Base-by-base conservation (phyloP, 495 filamentous ascomycete genomes). In the Aspergillus bertholletiae region DNA sequence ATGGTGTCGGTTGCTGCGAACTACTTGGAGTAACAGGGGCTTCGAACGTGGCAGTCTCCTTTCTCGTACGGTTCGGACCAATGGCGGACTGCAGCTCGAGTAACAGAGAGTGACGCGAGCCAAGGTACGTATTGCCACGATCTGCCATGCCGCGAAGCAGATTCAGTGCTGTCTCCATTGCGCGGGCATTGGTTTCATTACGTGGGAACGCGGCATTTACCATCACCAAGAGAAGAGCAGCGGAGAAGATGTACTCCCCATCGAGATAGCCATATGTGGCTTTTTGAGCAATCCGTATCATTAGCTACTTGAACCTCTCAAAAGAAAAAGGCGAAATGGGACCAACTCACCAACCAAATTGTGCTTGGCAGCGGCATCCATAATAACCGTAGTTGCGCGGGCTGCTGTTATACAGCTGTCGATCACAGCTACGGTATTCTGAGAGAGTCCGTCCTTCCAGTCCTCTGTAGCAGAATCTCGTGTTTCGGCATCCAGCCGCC, bases 211-310 rank as follows among this genome's bases (percentile, higher is more conserved):
- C 75, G 2, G 70, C 71, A 60, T 77, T 77, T 7, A 77, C 73
- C 75, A 80, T 76, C 35, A 80, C 70, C 9, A 80, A 69, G 7
- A 80, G 59, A 13, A 80, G 63, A 12, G 75, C 73, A 4, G 76
- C 76, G 0, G 73, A 75, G 51, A 80, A 80, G 21, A 72, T 63
- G 46, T 80, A 77, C 47, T 80, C 75, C 3, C 71, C 70, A 40
- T 80, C 77, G 53, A 79, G 72, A 53, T 78, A 80, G 11, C 77
- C 77, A 51, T 78, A 80, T 0, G 76, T 80, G 20, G 76, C 77
- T 74, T 35, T 44, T 35, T 44, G 11, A 15, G 28, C 1, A 27
- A 20, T 50, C 18, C 40, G 46, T 35, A 13, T 1, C 0, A 7
- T 5, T 37, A 26, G 18, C 1, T 8, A n/a, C 21, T 18, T 8